Evolutionary conservation across 2,329 filamentous ascomycete species (phyloP), one percentile per base, ranked within the genome.

Genomic region (Fusarium sp.): DNA sequence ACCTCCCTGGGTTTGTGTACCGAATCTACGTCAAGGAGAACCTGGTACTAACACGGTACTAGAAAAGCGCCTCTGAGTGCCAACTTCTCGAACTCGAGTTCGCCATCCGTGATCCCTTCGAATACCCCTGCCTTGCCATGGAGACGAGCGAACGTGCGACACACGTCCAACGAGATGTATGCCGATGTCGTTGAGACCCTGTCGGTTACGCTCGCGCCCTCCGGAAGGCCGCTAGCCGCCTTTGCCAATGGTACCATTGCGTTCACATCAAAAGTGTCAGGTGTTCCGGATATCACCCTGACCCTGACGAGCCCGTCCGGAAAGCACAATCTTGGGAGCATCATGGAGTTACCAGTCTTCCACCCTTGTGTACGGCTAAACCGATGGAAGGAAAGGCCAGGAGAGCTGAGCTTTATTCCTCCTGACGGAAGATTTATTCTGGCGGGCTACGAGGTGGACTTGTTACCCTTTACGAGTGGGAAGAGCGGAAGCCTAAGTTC

Each of bases 121-220:
- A 88, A 85, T 74, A 85, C 85, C 1, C 86, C 89, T 1, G 87
- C 90, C 9, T 78, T 98, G 44, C 95, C 95, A 2, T 99, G 96
- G 96, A 90, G 96, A 70, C 89, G 95, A 69, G 91, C 94, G 42
- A 98, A 98, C 78, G 96, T 99, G 62, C 90, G 95, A 17, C 96
- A 99, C 82, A 98, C 96, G 5, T 97, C 94, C 64, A 99, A 98
- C 83, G 96, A 99, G 82, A 88, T 99, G 75, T 98, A 98, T 81
- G 96, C 98, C 66, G 96, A 99, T 81, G 91, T 99, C 14, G 91
- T 99, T 70, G 96, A 99, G 84, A 94, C 94, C 2, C 86, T 99
- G 0, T 90, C 92, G 1, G 94, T 98, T 44, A 98, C 93, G 0
- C 88, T 98, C 46, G 95, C 96, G 0, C 96, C 96, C 0, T 98